phyloP scores from a whole-genome alignment of 345 rosid genomes.

The Linum usitatissimum region DNA sequence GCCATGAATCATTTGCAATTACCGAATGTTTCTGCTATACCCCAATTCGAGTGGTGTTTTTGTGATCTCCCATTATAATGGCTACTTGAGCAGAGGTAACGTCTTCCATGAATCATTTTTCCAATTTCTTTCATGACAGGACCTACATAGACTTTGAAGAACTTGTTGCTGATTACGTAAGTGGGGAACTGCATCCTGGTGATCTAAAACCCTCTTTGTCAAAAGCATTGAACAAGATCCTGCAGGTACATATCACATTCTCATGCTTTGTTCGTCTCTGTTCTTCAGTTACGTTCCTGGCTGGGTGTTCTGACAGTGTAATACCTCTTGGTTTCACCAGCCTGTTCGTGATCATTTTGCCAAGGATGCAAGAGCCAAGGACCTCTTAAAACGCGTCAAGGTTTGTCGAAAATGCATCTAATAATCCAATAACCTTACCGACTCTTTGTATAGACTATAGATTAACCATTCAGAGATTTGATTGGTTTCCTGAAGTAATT shows the following conservation, averaged over 20 bases:
- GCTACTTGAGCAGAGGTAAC: not conserved
- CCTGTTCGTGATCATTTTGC: conserved; percentile 79
- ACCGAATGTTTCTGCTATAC: not conserved
- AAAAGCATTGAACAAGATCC: conserved; percentile 54
- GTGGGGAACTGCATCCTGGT: conserved; percentile 58
- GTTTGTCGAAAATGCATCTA: conserved; percentile 21
- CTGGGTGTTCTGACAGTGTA: too few species aligned
- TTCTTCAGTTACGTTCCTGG: too few species aligned
- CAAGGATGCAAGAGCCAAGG: conserved; percentile 46
- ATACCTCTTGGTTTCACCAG: conserved; percentile 21
- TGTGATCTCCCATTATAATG: not conserved
- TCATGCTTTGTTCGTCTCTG: not conserved
- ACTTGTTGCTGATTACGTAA: conserved; percentile 54
- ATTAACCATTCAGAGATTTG: too few species aligned
- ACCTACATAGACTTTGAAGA: conserved; percentile 49
- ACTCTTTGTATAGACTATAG: not conserved
- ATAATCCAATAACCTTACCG: not conserved
- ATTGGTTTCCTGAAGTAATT: not conserved
- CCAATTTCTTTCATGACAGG: conserved; percentile 24
- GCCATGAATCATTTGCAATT: not conserved
- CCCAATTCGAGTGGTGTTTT: not conserved
- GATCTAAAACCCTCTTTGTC: conserved; percentile 63
- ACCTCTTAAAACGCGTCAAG: conserved; percentile 64
- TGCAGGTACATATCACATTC: conserved; percentile 36
- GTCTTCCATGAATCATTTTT: not conserved